Evolutionary conservation across 2,329 filamentous ascomycete genomes (phyloP), one percentile per base, ranked within the genome.

Genomic region (Claviceps capensis): DNA sequence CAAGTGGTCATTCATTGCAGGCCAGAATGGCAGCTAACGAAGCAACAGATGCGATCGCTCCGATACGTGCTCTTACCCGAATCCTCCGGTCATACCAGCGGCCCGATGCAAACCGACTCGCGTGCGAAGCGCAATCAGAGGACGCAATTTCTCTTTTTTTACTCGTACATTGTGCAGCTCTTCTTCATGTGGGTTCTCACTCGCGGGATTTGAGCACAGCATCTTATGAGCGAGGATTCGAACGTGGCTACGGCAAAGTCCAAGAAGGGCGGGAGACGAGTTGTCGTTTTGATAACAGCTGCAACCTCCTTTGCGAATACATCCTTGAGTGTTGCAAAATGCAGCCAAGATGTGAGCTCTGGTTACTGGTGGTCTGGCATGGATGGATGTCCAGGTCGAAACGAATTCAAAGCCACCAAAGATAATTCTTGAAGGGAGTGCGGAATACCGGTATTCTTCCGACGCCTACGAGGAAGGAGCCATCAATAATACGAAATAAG

Each of bases 11-110:
- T 5, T 14, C 1, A n/a, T 19, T 8, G 22, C 14, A 8, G 9
- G 5, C 11, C 13, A 8, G 0, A 30, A 17, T 17, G 19, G 4
- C 13, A 41, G 16, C 52, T 34, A 26, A 43, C 23, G 44, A 2
- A 17, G 11, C 2, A 17, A 22, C 55, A 95, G 88, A 85, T 98
- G 65, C 86, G 93, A 54, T 97, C 91, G 16, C 71, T 98, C 56
- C 90, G 95, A 72, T 98, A 98, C 62, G 93, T 98, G 26, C 78
- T 98, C 14, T 79, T 98, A 5, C 93, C 93, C 0, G 89, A 96
- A 65, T 88, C 80, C 54, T 76, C 82, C 1, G 76, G 74, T 54
- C 82, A 84, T 61, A 78, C 76, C 51, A 76, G 80, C 36, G 78
- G 79, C 59, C 76, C 82, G 55, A 79, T 82, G 76, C 72, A 79